A percentile compares a stretch with the other conserved stretches of the same genome.
Conservation (phyloP, 768 basidiomycete species). For the Trametes punicea region DNA sequence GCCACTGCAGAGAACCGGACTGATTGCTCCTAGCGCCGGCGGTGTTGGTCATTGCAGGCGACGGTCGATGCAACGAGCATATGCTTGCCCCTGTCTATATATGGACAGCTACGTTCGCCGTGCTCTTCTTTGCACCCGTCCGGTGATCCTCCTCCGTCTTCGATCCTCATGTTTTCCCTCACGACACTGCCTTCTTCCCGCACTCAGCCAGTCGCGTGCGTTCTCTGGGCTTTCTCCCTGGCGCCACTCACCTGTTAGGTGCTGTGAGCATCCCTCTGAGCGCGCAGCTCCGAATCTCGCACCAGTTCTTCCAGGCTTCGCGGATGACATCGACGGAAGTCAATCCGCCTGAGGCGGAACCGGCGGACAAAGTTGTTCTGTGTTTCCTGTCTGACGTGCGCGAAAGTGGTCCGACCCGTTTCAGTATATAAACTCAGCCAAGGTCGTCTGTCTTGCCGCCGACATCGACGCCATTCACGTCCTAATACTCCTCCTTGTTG, state of each 20-base stretch:
- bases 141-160: constrained; percentile 1
- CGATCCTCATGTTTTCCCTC: background rate
- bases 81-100: background rate
- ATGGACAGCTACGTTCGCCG: background rate
- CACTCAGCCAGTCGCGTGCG: background rate
- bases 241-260: constrained; percentile 1
- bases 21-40: too few species aligned
- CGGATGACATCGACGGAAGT: background rate
- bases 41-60: too few species aligned
- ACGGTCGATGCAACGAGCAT: too few species aligned
- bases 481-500: too few species aligned
- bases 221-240: background rate
- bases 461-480: too few species aligned
- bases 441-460: too few species aligned
- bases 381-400: background rate
- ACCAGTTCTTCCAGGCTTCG: background rate
- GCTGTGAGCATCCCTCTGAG: background rate
- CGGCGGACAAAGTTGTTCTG: background rate
- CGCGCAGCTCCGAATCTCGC: constrained; percentile 5
- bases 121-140: background rate
- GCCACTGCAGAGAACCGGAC: too few species aligned
- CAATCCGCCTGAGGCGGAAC: background rate
- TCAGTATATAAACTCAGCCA: too few species aligned
- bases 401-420: too few species aligned
- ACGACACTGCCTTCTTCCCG: background rate